Evolutionary conservation across 495 filamentous ascomycete genomes (phyloP).

Genomic region (Neurospora discreta): DNA sequence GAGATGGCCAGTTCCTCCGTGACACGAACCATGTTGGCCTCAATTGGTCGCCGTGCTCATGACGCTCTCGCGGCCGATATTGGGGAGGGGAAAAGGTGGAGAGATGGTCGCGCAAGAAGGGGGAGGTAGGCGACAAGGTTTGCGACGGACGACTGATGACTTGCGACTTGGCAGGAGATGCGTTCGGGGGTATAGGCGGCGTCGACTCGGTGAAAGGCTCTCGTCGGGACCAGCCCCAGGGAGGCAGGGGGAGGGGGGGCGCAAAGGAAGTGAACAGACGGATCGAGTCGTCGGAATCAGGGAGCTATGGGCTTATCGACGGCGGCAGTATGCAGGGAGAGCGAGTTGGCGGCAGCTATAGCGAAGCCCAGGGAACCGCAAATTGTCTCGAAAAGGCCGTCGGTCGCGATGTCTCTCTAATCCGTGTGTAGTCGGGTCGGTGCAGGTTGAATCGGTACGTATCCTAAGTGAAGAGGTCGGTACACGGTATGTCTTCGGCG

Average conservation of each 20-base stretch:
- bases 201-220: not conserved
- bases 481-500: not conserved
- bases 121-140: not conserved
- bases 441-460: not conserved
- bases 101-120: not conserved
- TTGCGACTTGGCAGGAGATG: not conserved
- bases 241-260: not conserved
- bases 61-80: not conserved
- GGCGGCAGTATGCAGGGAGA: not conserved
- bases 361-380: not conserved
- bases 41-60: constrained; percentile 25
- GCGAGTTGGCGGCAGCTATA: not conserved
- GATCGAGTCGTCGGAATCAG: not conserved
- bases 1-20: constrained; percentile 55
- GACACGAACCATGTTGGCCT: constrained; percentile 55
- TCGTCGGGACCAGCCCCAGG: not conserved
- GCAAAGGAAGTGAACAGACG: not conserved
- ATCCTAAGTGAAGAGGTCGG: not conserved
- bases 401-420: not conserved
- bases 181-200: not conserved
- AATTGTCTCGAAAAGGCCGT: not conserved
- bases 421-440: not conserved
- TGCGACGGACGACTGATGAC: not conserved
- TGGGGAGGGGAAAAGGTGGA: not conserved
- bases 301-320: not conserved